Percentiles rank a stretch among this genome's conserved stretches.
Evolutionary conservation across 139 green algal genomes (phyloP).

Genomic region (Dunaliella primolecta): DNA sequence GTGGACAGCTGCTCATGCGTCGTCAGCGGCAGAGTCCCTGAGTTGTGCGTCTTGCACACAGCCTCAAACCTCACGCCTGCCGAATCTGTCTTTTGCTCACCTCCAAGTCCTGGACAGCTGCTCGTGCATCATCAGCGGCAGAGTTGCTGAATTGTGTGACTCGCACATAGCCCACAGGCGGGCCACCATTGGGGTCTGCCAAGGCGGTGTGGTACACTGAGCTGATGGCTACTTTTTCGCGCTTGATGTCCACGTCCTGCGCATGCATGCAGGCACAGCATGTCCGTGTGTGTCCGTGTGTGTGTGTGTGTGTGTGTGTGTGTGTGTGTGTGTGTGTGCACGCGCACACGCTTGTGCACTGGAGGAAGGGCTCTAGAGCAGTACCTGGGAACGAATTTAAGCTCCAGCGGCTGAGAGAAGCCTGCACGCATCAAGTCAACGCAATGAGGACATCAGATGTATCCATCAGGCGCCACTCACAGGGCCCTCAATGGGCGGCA

Average conservation of each 20-base stretch:
- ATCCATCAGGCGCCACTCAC: too few relatives aligned
- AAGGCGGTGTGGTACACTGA: constrained; percentile 69
- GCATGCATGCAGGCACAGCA: too few relatives aligned
- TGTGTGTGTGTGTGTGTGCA: not conserved
- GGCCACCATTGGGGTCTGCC: constrained; percentile 7
- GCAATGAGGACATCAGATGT: too few relatives aligned
- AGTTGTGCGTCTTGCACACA: constrained; percentile 85
- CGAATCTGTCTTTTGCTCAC: too few relatives aligned
- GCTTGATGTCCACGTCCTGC: constrained; percentile 50
- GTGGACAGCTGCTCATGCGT: constrained; percentile 72
- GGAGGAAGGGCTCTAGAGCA: not conserved
- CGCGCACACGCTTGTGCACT: not conserved
- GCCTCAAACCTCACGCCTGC: too few relatives aligned
- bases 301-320: not conserved
- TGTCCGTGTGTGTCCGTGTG: not conserved
- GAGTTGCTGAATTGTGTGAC: constrained; percentile 82
- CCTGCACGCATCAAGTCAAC: too few relatives aligned
- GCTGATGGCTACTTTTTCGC: constrained; percentile 75
- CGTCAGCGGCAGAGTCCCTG: constrained; percentile 65
- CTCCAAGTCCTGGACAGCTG: constrained; percentile 73
- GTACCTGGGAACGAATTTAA: not conserved
- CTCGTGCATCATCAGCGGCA: constrained; percentile 65
- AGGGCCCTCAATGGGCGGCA: too few relatives aligned
- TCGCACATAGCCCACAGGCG: constrained; percentile 76
- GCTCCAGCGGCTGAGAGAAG: too few relatives aligned